Conservation (phyloP, 169 alveolate genomes). For the Theileria equi region DNA sequence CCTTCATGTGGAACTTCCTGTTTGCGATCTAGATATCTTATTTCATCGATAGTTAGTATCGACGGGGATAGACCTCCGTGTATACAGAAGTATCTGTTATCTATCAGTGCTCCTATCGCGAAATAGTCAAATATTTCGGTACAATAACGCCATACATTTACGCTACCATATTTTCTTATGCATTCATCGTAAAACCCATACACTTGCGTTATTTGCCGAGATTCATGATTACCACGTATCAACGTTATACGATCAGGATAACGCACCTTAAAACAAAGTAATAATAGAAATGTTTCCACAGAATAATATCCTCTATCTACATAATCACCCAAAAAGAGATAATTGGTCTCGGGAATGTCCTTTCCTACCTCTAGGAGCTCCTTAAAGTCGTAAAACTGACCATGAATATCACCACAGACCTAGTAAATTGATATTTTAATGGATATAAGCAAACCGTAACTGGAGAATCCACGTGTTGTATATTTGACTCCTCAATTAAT, state of each 20-base stretch:
- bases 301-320: slow-evolving; percentile 99
- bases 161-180: slow-evolving; percentile 96
- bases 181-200: slow-evolving; percentile 99
- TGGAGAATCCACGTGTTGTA: slow-evolving; percentile 95
- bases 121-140: slow-evolving; percentile 98
- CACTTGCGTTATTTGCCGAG: slow-evolving; percentile 96
- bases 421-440: neutral
- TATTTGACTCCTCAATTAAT: slow-evolving; percentile 94
- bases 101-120: slow-evolving; percentile 95
- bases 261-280: slow-evolving; percentile 93
- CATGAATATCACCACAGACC: slow-evolving; percentile 97
- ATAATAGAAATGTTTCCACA: slow-evolving; percentile 96
- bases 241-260: slow-evolving; percentile 95
- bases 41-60: slow-evolving; percentile 89
- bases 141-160: slow-evolving; percentile 96
- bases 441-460: slow-evolving; percentile 83
- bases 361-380: slow-evolving; percentile 88
- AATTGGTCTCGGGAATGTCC: slow-evolving; percentile 87
- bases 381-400: slow-evolving; percentile 93
- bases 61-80: slow-evolving; percentile 99
- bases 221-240: slow-evolving; percentile 98
- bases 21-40: slow-evolving; percentile 90
- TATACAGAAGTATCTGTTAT: slow-evolving; percentile 93
- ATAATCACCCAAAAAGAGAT: slow-evolving; percentile 98
- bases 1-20: slow-evolving; percentile 99